These are phyloP conservation scores for Artomyces pyxidatus DNA, from an alignment of 768 basidiomycete genomes.

Conservation along the genomic window DNA sequence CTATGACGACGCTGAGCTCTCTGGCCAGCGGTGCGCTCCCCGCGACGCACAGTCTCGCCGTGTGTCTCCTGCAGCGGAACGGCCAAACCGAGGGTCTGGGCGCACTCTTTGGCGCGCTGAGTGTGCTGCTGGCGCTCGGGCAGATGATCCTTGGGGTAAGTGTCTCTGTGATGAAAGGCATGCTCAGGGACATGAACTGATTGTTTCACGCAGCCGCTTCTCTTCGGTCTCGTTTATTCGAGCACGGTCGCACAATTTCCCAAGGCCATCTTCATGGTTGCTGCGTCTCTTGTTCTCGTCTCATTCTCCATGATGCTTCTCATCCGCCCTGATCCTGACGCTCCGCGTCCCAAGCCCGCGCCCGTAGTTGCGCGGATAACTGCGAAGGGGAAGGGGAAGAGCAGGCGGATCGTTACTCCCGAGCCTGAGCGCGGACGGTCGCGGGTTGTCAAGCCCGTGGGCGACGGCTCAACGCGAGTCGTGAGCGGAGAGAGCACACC, in stretches of 20 bases:
- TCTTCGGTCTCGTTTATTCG: constrained; percentile 64
- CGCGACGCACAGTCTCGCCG: constrained; percentile 62
- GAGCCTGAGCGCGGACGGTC: constrained; percentile 17
- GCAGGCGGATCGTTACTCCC: neutral
- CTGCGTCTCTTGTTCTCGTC: constrained; percentile 44
- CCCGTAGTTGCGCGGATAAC: neutral
- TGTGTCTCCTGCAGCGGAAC: constrained; percentile 44
- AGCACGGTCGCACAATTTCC: constrained; percentile 56
- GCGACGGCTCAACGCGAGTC: too few species aligned
- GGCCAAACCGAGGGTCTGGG: constrained; percentile 35
- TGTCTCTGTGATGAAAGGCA: too few species aligned
- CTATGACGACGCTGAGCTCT: constrained; percentile 51
- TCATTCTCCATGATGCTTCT: constrained; percentile 40
- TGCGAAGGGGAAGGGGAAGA: constrained; percentile 6
- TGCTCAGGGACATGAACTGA: too few species aligned
- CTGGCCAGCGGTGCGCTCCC: constrained; percentile 66
- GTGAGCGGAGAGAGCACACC: too few species aligned
- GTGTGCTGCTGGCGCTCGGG: constrained; percentile 56
- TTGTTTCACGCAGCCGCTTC: constrained; percentile 40
- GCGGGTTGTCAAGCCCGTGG: constrained; percentile 13
- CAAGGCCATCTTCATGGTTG: constrained; percentile 58
- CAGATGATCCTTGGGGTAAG: constrained; percentile 50
- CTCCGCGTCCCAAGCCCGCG: neutral
- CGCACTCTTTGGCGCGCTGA: constrained; percentile 63
- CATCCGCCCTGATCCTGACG: constrained; percentile 24